Percentiles rank a stretch among this genome's conserved stretches.
These are phyloP conservation scores for Epichloe baconii DNA, from an alignment of 2,329 filamentous ascomycete genomes.

Conservation along the genomic window DNA sequence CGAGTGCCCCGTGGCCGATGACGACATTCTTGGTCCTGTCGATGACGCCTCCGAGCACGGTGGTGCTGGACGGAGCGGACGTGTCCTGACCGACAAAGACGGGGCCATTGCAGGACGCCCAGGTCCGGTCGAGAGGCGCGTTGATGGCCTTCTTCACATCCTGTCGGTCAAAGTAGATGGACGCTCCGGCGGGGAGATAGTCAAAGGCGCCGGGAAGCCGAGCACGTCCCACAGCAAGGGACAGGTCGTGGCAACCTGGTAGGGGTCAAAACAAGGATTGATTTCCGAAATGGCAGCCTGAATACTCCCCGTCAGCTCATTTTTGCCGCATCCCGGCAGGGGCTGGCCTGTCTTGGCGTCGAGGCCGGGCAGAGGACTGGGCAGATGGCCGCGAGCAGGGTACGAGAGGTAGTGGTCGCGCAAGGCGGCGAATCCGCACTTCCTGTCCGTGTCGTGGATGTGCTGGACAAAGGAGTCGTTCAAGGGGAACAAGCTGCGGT, in stretches of 20 bases:
- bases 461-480: slow-evolving; percentile 19
- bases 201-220: slow-evolving; percentile 52
- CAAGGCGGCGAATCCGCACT: slow-evolving; percentile 49
- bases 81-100: slow-evolving; percentile 23
- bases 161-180: slow-evolving; percentile 54
- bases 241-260: slow-evolving; percentile 57
- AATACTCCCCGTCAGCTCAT: slow-evolving; percentile 40
- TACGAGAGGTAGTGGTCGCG: slow-evolving; percentile 47
- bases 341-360: slow-evolving; percentile 21
- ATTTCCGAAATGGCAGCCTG: slow-evolving; percentile 38
- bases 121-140: slow-evolving; percentile 35
- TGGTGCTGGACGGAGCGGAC: neutral
- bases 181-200: slow-evolving; percentile 39
- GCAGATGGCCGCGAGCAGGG: slow-evolving; percentile 41
- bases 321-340: slow-evolving; percentile 30
- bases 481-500: slow-evolving; percentile 45
- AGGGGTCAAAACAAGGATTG: slow-evolving; percentile 67
- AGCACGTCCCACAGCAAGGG: slow-evolving; percentile 59
- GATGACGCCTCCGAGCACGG: slow-evolving; percentile 50
- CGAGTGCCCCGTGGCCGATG: slow-evolving; percentile 59
- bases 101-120: slow-evolving; percentile 41
- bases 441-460: slow-evolving; percentile 18
- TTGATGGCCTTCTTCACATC: slow-evolving; percentile 59
- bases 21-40: slow-evolving; percentile 59
- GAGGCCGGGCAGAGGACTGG: neutral